Percentiles rank a stretch among this genome's conserved stretches.
These are phyloP conservation scores for Colletotrichum plurivorum DNA, from an alignment of 2,329 filamentous ascomycete species.

Conservation along the genomic window DNA sequence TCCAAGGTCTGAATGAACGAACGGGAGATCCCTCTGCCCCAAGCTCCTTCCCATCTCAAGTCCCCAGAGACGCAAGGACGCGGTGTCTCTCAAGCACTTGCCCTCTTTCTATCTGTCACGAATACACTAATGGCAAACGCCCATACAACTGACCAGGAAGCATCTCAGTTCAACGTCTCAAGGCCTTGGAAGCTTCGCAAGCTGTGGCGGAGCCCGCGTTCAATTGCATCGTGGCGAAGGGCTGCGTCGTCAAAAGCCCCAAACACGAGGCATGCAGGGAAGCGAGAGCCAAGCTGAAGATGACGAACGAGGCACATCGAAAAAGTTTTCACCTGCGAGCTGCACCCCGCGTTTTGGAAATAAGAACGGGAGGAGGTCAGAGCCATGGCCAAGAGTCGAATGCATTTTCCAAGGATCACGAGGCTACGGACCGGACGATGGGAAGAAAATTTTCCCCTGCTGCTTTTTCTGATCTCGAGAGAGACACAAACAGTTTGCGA, in stretches of 20 bases:
- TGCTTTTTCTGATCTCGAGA: too few relatives aligned
- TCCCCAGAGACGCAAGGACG: not conserved
- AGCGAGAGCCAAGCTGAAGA: not conserved
- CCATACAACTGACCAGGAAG: too few relatives aligned
- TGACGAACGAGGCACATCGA: conserved; percentile 4
- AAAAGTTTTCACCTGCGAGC: conserved; percentile 3
- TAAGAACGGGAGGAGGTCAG: not conserved
- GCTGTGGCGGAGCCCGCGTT: conserved; percentile 19
- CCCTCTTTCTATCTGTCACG: not conserved
- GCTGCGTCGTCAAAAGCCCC: conserved; percentile 30
- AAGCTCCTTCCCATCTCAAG: conserved; percentile 33
- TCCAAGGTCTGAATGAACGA: conserved; percentile 22
- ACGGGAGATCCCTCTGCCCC: conserved; percentile 25
- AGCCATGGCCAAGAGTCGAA: not conserved
- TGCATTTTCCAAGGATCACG: not conserved
- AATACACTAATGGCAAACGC: too few relatives aligned
- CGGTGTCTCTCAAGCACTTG: not conserved
- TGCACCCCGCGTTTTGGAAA: conserved; percentile 33
- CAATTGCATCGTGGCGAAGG: conserved; percentile 14
- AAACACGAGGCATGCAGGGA: conserved; percentile 12
- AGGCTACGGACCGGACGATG: conserved; percentile 14
- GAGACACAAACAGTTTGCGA: too few relatives aligned
- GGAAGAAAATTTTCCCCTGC: not conserved
- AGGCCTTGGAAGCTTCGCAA: conserved; percentile 2
- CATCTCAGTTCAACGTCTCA: not conserved